Conservation (phyloP, 2,329 filamentous ascomycete genomes). For the Emericellopsis cladophorae region DNA sequence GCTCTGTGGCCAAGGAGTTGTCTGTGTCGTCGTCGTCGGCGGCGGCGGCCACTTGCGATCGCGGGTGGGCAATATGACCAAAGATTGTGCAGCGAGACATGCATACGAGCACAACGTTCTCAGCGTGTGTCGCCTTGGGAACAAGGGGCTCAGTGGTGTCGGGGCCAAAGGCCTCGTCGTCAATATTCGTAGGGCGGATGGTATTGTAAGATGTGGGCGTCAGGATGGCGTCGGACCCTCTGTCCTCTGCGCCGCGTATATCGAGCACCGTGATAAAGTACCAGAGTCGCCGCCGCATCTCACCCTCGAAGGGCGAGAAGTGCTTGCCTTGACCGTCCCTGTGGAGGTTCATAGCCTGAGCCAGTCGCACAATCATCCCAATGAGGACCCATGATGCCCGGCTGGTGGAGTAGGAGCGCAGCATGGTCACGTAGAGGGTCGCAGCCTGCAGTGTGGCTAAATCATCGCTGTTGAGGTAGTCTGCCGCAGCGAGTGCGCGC, state of each 20-base stretch:
- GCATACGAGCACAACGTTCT: slow-evolving; percentile 26
- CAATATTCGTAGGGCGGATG: slow-evolving; percentile 34
- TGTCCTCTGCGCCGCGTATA: slow-evolving; percentile 38
- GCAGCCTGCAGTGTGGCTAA: slow-evolving; percentile 27
- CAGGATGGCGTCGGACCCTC: slow-evolving; percentile 33
- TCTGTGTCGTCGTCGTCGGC: slow-evolving; percentile 7
- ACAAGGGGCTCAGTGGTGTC: slow-evolving; percentile 18
- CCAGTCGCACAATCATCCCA: slow-evolving; percentile 26
- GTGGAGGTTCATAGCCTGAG: slow-evolving; percentile 27
- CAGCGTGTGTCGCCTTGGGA: slow-evolving; percentile 20
- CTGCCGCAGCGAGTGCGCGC: slow-evolving; percentile 23
- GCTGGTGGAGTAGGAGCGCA: slow-evolving; percentile 21
- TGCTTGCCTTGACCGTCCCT: slow-evolving; percentile 23
- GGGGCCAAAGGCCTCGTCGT: slow-evolving; percentile 37
- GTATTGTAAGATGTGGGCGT: slow-evolving; percentile 30
- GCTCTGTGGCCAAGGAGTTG: slow-evolving; percentile 15
- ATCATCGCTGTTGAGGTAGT: slow-evolving; percentile 26
- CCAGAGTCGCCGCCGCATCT: slow-evolving; percentile 49
- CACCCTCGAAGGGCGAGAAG: slow-evolving; percentile 36
- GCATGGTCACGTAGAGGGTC: slow-evolving; percentile 25
- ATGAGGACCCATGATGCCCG: slow-evolving; percentile 28
- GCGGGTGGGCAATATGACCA: slow-evolving; percentile 22
- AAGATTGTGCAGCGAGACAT: slow-evolving; percentile 27
- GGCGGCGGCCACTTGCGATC: slow-evolving; percentile 5
- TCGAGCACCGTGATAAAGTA: slow-evolving; percentile 52